A percentile compares a stretch with the other conserved stretches of the same genome.
Evolutionary conservation across 345 rosid genomes (phyloP).

Genomic region (Arabidopsis suecica): DNA sequence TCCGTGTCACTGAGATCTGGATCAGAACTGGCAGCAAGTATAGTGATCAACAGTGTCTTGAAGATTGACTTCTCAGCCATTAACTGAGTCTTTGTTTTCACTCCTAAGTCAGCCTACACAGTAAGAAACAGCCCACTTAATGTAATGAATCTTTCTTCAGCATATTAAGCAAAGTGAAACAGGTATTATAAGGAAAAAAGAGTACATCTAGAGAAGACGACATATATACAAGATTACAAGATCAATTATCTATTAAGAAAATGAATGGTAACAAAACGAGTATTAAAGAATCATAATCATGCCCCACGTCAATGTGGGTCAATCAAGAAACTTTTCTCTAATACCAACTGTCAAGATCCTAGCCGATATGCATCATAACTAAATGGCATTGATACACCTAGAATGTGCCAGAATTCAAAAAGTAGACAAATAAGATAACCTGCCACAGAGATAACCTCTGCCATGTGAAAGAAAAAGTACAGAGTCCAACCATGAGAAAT

Average conservation of each 20-base stretch:
- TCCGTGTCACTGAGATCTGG: constrained; percentile 72
- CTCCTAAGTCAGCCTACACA: constrained; percentile 93
- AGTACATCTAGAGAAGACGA: constrained; percentile 9
- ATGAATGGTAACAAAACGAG: background rate
- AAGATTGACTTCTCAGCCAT: constrained; percentile 98
- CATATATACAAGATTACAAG: constrained; percentile 1
- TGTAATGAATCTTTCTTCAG: constrained; percentile 11
- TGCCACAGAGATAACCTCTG: constrained; percentile 2
- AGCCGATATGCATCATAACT: background rate
- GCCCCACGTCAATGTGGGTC: constrained; percentile 1
- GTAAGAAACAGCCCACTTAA: constrained; percentile 22
- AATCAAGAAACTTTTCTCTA: constrained; percentile 5
- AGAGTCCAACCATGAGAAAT: constrained; percentile 26
- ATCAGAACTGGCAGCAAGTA: constrained; percentile 87
- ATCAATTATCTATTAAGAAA: background rate
- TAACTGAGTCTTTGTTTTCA: constrained; percentile 98
- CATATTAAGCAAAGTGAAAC: constrained; percentile 21
- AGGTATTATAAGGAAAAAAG: background rate
- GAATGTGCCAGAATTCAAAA: constrained; percentile 18
- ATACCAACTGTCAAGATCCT: constrained; percentile 10
- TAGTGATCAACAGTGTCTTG: constrained; percentile 83
- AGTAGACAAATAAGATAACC: background rate
- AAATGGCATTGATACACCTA: constrained; percentile 16
- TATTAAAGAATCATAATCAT: constrained; percentile 9
- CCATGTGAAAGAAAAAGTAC: constrained; percentile 31